Conservation (phyloP, 2,329 filamentous ascomycete genomes). For the Cladosporium sphaerospermum region DNA sequence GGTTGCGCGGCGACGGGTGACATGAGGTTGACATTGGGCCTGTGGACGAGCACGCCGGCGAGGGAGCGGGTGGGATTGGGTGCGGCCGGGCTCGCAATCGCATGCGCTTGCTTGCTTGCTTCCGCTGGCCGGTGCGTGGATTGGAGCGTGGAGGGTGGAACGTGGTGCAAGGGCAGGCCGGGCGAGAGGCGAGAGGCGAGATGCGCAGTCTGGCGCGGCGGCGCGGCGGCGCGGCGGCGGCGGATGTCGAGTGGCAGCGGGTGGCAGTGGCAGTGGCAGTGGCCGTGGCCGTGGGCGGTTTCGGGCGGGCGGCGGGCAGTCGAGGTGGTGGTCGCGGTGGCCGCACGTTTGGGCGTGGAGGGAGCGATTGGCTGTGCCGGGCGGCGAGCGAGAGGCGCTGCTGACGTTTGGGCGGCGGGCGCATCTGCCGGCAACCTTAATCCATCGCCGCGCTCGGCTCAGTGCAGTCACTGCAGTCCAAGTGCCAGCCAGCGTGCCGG, state of each 20-base stretch:
- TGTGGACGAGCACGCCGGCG: conserved; percentile 6
- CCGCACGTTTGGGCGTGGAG: neutral
- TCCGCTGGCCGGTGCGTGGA: neutral
- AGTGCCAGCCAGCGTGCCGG: too few relatives aligned
- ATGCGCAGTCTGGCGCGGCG: neutral
- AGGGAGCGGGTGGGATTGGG: conserved; percentile 5
- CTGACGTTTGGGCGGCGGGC: too few relatives aligned
- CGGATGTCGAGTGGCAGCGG: neutral
- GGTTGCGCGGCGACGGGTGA: conserved; percentile 10
- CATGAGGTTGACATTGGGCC: conserved; percentile 11
- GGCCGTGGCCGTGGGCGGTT: neutral
- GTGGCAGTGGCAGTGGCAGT: neutral
- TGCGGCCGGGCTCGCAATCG: neutral
- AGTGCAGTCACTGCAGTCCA: neutral
- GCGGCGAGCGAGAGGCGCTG: too few relatives aligned
- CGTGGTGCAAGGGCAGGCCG: neutral
- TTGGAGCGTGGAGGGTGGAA: too few relatives aligned
- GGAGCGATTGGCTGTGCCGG: neutral
- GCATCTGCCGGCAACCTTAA: neutral
- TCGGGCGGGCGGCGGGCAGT: neutral
- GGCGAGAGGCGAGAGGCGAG: neutral
- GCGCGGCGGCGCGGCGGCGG: neutral
- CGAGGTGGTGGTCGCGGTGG: neutral
- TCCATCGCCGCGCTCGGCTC: neutral
- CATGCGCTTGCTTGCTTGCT: neutral